These are phyloP conservation scores for Paxillus ammoniavirescens DNA, from an alignment of 768 basidiomycete genomes.

Conservation along the genomic window DNA sequence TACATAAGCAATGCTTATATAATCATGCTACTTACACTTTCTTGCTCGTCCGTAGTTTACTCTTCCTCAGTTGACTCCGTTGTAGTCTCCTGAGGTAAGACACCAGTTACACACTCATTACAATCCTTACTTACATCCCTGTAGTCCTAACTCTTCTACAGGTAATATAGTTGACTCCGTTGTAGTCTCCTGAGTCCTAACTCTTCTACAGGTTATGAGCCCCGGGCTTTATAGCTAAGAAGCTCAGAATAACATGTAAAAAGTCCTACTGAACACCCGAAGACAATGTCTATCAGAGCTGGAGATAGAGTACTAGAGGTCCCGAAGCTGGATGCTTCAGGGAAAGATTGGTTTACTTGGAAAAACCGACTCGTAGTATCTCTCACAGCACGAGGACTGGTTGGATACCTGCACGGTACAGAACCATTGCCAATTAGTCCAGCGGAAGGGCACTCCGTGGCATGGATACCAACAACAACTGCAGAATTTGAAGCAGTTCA, in stretches of 20 bases:
- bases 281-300: neutral
- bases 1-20: too few species aligned
- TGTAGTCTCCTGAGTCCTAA: too few species aligned
- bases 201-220: neutral
- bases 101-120: too few species aligned
- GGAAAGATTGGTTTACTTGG: too few species aligned
- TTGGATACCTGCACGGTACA: neutral
- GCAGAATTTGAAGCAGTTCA: too few species aligned
- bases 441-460: neutral
- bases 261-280: neutral
- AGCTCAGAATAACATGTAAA: neutral
- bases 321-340: neutral
- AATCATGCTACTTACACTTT: too few species aligned
- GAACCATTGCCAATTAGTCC: neutral
- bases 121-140: too few species aligned
- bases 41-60: too few species aligned
- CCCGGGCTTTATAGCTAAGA: neutral
- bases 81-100: too few species aligned
- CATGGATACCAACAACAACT: neutral
- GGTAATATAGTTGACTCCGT: too few species aligned
- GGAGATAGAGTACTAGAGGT: neutral
- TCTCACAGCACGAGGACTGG: neutral
- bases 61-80: too few species aligned
- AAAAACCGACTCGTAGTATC: neutral
- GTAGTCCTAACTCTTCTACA: neutral